These are phyloP conservation scores for Leersia perrieri DNA, from an alignment of 176 grass and related monocot genomes.

Conservation along the genomic window DNA sequence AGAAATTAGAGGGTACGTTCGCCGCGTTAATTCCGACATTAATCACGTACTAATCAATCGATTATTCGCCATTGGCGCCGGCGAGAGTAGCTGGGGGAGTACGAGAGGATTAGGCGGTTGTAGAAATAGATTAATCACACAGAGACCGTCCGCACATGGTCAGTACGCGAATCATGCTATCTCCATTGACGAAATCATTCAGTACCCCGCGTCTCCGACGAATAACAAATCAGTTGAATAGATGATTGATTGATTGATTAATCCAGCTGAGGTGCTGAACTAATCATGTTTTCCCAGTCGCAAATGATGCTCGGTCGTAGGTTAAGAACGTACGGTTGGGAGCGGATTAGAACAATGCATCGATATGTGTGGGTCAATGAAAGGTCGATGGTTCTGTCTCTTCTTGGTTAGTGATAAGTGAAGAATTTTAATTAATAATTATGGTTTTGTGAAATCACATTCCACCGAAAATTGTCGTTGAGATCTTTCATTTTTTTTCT, in stretches of 20 bases:
- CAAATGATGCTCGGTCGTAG: not conserved
- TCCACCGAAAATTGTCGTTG: too few species aligned
- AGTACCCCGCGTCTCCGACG: not conserved
- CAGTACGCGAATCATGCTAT: slow-evolving; percentile 34
- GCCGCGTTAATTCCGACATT: slow-evolving; percentile 16
- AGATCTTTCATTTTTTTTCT: too few species aligned
- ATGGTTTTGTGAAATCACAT: too few species aligned
- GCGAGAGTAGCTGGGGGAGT: not conserved
- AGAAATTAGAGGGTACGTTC: too few species aligned
- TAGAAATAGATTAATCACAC: slow-evolving; percentile 11
- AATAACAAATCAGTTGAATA: not conserved
- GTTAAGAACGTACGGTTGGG: not conserved
- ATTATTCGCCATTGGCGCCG: not conserved
- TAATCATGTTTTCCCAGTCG: not conserved
- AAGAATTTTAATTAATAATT: not conserved
- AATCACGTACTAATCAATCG: not conserved
- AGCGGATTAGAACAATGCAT: not conserved
- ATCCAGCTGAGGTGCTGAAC: not conserved
- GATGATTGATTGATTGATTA: too few species aligned
- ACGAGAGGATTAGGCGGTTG: not conserved
- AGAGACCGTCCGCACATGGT: slow-evolving; percentile 41
- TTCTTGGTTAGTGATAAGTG: not conserved
- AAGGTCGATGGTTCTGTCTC: not conserved
- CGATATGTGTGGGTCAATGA: too few species aligned
- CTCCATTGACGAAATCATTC: slow-evolving; percentile 37